Evolutionary conservation across 2,329 filamentous ascomycete genomes (phyloP).

Genomic region (Fusarium chaquense): DNA sequence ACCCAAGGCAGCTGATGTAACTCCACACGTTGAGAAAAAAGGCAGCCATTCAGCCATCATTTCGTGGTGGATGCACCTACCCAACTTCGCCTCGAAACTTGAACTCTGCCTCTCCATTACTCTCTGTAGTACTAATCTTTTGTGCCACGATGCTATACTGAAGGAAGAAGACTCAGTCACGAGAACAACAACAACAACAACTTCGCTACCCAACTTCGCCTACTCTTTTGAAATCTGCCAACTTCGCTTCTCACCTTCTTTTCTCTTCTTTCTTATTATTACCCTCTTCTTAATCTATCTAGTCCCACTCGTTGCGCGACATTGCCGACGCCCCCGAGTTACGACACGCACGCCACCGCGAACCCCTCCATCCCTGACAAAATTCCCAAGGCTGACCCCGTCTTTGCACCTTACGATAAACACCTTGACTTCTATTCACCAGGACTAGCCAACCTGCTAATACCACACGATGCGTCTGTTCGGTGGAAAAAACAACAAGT

Average conservation of each 20-base stretch:
- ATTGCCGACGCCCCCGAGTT: slow-evolving; percentile 41
- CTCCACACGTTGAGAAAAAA: slow-evolving; percentile 31
- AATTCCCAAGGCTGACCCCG: slow-evolving; percentile 22
- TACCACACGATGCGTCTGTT: slow-evolving; percentile 55
- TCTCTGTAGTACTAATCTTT: slow-evolving; percentile 10
- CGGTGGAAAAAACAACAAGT: slow-evolving; percentile 60
- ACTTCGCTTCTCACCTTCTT: slow-evolving; percentile 22
- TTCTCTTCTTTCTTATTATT: slow-evolving; percentile 36
- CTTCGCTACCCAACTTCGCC: background rate
- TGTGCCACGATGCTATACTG: slow-evolving; percentile 45
- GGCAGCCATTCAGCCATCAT: slow-evolving; percentile 34
- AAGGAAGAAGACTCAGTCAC: slow-evolving; percentile 29
- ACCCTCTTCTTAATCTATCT: slow-evolving; percentile 38
- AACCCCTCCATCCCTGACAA: slow-evolving; percentile 48
- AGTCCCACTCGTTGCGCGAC: slow-evolving; percentile 44
- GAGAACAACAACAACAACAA: slow-evolving; percentile 13
- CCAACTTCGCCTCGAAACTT: slow-evolving; percentile 37
- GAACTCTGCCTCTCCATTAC: slow-evolving; percentile 40
- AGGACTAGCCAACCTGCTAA: slow-evolving; percentile 23
- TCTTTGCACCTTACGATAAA: slow-evolving; percentile 6
- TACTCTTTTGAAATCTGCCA: slow-evolving; percentile 16
- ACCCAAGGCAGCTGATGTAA: slow-evolving; percentile 39
- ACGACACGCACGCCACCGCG: slow-evolving; percentile 49
- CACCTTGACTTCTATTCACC: slow-evolving; percentile 10
- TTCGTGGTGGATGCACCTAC: slow-evolving; percentile 24